These are phyloP conservation scores for Chenopodium quinoa DNA, from an alignment of 148 eudicot species.

Conservation along the genomic window DNA sequence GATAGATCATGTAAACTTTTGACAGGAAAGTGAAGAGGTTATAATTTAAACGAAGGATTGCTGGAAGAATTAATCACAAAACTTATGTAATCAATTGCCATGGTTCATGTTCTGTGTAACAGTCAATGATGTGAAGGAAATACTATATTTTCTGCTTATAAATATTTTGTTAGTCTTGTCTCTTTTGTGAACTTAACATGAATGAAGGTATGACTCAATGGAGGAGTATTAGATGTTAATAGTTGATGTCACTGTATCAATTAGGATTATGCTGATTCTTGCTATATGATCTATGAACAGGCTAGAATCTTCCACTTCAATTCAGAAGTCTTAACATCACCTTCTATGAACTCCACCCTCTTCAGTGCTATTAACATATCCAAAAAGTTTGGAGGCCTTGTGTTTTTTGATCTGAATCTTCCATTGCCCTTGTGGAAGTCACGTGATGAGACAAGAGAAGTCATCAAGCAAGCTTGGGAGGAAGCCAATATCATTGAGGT, in stretches of 20 bases:
- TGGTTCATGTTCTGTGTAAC: not conserved
- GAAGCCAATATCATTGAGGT: slow-evolving; percentile 79
- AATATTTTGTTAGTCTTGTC: not conserved
- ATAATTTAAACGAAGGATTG: not conserved
- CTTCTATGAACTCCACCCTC: slow-evolving; percentile 65
- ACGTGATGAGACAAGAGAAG: slow-evolving; percentile 65
- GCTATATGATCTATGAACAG: slow-evolving; percentile 40
- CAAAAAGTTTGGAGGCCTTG: slow-evolving; percentile 71
- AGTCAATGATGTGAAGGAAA: not conserved
- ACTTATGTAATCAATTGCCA: not conserved
- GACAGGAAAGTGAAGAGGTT: not conserved
- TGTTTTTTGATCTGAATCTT: slow-evolving; percentile 78
- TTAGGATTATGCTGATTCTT: not conserved
- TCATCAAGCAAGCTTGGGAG: slow-evolving; percentile 77
- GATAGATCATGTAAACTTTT: not conserved
- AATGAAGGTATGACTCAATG: not conserved
- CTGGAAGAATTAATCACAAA: not conserved
- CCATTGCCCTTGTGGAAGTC: slow-evolving; percentile 86
- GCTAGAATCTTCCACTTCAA: slow-evolving; percentile 88
- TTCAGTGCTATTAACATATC: slow-evolving; percentile 69
- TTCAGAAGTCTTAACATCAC: slow-evolving; percentile 67
- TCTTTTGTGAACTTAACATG: not conserved
- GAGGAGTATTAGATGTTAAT: not conserved
- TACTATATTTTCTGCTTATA: not conserved
- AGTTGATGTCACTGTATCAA: not conserved